Conservation (phyloP, 306 rosid genomes). For the Corylus americana region DNA sequence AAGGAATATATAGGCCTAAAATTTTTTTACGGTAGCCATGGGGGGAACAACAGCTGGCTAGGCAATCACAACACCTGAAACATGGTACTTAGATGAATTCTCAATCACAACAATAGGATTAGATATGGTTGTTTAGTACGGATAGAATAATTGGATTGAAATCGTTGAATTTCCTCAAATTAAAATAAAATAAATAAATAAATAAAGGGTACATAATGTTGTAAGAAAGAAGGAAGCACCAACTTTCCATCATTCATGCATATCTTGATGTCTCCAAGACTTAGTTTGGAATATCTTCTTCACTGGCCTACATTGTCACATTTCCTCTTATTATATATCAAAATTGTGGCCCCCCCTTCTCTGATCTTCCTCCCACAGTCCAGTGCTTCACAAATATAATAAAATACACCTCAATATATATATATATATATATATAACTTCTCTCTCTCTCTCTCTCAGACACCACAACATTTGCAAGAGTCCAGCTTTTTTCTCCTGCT, state of each 20-base stretch:
- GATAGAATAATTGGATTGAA: constrained; percentile 39
- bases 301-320: constrained; percentile 61
- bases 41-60: not conserved
- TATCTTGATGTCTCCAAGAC: constrained; percentile 54
- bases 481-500: constrained; percentile 33
- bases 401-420: constrained; percentile 1
- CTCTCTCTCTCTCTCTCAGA: constrained; percentile 26
- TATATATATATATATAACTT: not conserved
- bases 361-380: constrained; percentile 39
- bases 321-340: constrained; percentile 33
- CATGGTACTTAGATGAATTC: constrained; percentile 35
- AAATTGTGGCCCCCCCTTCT: constrained; percentile 51
- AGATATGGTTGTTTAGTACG: constrained; percentile 49
- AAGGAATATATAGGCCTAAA: no score
- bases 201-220: constrained; percentile 26
- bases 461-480: no score
- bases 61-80: constrained; percentile 13
- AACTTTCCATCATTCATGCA: constrained; percentile 54
- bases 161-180: constrained; percentile 34
- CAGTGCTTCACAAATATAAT: constrained; percentile 29
- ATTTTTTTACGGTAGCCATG: no score
- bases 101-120: constrained; percentile 22
- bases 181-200: not conserved
- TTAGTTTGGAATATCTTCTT: constrained; percentile 87
- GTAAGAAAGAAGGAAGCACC: constrained; percentile 38